Conservation (phyloP, 805 yeast genomes). For the Scheffersomyces coipomensis region DNA sequence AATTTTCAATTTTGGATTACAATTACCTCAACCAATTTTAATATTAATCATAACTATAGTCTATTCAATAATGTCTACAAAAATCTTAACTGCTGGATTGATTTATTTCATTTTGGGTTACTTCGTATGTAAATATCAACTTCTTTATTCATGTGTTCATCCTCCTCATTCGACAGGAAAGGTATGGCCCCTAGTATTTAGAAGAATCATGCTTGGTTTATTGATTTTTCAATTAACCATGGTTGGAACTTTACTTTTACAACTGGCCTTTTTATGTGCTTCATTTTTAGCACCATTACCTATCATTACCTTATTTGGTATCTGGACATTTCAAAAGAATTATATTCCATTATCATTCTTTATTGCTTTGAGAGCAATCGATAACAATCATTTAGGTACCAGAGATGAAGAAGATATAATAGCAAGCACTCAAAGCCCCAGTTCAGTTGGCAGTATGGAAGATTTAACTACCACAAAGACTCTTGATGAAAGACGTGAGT, state of each 20-base stretch:
- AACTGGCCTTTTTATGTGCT: slow-evolving; percentile 76
- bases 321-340: slow-evolving; percentile 80
- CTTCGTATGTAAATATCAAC: slow-evolving; percentile 86
- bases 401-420: slow-evolving; percentile 15
- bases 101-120: slow-evolving; percentile 83
- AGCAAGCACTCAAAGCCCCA: not conserved
- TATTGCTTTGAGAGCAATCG: slow-evolving; percentile 83
- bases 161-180: slow-evolving; percentile 96
- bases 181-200: slow-evolving; percentile 88
- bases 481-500: slow-evolving; percentile 76
- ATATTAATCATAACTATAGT: slow-evolving; percentile 81
- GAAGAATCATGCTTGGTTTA: slow-evolving; percentile 79
- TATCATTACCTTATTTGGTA: slow-evolving; percentile 56
- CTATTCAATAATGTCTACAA: slow-evolving; percentile 87
- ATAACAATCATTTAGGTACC: slow-evolving; percentile 37
- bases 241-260: slow-evolving; percentile 85
- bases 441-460: slow-evolving; percentile 4
- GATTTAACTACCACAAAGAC: slow-evolving; percentile 36
- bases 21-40: slow-evolving; percentile 87
- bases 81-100: slow-evolving; percentile 80
- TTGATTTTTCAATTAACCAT: slow-evolving; percentile 85
- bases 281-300: slow-evolving; percentile 76
- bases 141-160: slow-evolving; percentile 87
- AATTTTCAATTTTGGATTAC: slow-evolving; percentile 86
- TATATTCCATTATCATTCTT: slow-evolving; percentile 79